Conservation (phyloP, 768 basidiomycete species). For the Cantharellus cinnabarinus region DNA sequence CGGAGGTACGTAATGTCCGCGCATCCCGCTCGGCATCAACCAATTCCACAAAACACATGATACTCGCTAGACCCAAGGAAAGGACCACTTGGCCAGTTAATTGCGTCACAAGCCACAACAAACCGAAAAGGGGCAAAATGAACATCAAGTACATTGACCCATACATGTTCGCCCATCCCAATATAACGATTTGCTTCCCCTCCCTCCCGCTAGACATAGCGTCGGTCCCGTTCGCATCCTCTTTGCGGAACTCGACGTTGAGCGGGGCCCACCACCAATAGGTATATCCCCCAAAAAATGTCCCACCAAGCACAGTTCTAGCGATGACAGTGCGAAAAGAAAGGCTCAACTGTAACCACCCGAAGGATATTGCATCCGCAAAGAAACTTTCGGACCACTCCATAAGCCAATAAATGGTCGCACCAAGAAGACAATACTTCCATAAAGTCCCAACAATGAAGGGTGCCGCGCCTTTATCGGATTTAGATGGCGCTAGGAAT, state of each 20-base stretch:
- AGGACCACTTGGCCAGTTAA: constrained; percentile 69
- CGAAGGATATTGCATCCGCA: constrained; percentile 11
- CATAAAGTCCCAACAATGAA: constrained; percentile 41
- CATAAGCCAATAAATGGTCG: constrained; percentile 52
- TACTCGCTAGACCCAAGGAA: constrained; percentile 36
- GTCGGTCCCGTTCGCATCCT: constrained; percentile 10
- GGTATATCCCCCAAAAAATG: constrained; percentile 28
- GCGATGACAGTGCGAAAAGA: constrained; percentile 39
- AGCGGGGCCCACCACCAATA: constrained; percentile 59
- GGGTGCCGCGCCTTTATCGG: constrained; percentile 51
- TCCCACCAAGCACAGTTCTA: constrained; percentile 25
- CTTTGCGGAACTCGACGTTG: constrained; percentile 40
- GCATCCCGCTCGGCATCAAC: constrained; percentile 64
- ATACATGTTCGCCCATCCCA: constrained; percentile 79
- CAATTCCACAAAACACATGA: constrained; percentile 63
- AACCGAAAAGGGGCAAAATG: constrained; percentile 41
- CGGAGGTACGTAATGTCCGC: not conserved
- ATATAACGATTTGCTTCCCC: constrained; percentile 21
- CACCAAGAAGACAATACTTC: constrained; percentile 35
- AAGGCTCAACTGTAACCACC: constrained; percentile 27
- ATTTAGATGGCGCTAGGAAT: constrained; percentile 43
- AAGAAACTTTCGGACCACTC: constrained; percentile 44
- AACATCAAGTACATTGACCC: constrained; percentile 78
- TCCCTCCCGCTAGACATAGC: constrained; percentile 5
- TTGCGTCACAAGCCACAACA: constrained; percentile 44